phyloP scores from a whole-genome alignment of 208 protist genomes.

The Crithidia acanthocephali region DNA sequence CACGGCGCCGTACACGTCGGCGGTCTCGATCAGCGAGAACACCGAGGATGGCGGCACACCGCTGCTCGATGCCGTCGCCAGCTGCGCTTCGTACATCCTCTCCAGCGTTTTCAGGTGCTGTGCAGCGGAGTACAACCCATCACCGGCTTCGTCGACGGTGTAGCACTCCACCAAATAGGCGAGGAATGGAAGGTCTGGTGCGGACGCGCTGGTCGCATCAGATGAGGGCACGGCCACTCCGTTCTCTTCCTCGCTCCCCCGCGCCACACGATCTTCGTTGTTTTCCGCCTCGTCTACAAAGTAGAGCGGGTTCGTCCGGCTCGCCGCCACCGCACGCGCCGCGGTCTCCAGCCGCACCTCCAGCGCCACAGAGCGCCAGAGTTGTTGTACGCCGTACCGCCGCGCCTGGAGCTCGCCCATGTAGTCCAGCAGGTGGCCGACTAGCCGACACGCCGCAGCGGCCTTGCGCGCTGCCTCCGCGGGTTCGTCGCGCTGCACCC shows the following conservation, averaged over 20 bases:
- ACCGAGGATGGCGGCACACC: not conserved
- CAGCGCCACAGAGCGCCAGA: constrained; percentile 39
- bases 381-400: constrained; percentile 30
- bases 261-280: too few species aligned
- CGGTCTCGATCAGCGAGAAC: constrained; percentile 38
- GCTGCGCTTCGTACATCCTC: constrained; percentile 12
- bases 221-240: too few species aligned
- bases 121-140: constrained; percentile 49
- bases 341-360: constrained; percentile 66
- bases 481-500: constrained; percentile 18
- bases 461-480: constrained; percentile 3
- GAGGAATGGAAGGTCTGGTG: constrained; percentile 38
- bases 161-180: constrained; percentile 48
- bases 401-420: constrained; percentile 31
- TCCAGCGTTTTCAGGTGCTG: constrained; percentile 19
- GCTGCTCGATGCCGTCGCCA: not conserved
- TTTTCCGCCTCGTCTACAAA: not conserved
- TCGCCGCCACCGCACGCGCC: not conserved
- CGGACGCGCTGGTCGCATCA: not conserved
- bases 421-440: constrained; percentile 17
- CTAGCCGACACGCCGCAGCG: not conserved
- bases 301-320: not conserved
- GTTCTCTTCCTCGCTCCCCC: not conserved
- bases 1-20: constrained; percentile 41
- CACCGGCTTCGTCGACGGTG: constrained; percentile 64